Conservation (phyloP, 106 monocot species). For the Amphibolis antarctica region DNA sequence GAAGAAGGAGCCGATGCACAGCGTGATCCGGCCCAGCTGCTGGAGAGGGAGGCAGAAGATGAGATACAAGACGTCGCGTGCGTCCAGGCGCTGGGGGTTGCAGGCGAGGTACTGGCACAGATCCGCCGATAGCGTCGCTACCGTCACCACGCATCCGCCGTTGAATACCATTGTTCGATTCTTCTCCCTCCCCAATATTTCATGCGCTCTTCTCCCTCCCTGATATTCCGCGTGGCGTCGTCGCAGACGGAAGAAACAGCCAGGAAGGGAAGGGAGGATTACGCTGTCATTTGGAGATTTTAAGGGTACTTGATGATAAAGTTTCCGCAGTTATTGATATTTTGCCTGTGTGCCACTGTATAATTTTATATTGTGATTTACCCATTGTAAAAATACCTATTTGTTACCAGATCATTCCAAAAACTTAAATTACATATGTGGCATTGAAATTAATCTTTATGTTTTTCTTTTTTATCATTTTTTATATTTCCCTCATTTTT, state of each 20-base stretch:
- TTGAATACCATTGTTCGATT: conserved; percentile 15
- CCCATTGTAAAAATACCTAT: too few species aligned
- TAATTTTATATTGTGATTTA: too few species aligned
- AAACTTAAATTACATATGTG: too few species aligned
- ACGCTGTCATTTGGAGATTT: too few species aligned
- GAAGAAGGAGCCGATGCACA: conserved; percentile 21
- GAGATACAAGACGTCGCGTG: conserved; percentile 14
- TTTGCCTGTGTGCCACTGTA: too few species aligned
- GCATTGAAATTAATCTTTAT: too few species aligned
- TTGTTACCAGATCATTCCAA: too few species aligned
- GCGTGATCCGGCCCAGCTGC: conserved; percentile 12
- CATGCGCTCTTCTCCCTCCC: background rate
- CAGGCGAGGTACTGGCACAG: conserved; percentile 25
- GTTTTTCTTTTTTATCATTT: too few species aligned
- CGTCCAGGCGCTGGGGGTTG: conserved; percentile 16
- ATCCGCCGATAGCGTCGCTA: conserved; percentile 20
- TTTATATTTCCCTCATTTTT: too few species aligned
- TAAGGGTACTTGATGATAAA: too few species aligned
- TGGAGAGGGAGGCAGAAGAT: conserved; percentile 23
- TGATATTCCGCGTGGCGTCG: background rate
- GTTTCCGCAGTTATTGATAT: too few species aligned
- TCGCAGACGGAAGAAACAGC: background rate
- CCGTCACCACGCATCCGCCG: conserved; percentile 8
- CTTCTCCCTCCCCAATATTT: background rate
- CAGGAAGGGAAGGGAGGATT: background rate